Evolutionary conservation across 768 basidiomycete species (phyloP), one percentile per base, ranked within the genome.

Genomic region (Macrolepiota albuminosa): DNA sequence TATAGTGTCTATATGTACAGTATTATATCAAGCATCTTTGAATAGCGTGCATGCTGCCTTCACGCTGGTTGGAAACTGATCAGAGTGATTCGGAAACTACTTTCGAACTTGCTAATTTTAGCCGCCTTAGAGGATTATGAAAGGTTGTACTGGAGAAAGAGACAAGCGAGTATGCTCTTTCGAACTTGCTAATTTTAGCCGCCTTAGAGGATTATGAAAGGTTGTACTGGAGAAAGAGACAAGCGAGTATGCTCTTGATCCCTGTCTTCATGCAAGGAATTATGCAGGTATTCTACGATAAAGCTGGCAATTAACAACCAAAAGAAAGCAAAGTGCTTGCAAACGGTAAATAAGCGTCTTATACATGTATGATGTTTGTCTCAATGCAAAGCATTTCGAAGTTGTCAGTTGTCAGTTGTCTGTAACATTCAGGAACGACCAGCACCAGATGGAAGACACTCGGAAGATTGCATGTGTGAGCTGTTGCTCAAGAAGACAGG

Each of bases 381-480:
- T 13, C 16, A 33, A 34, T 37, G n/a, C 43, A 29, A 37, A 29
- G 6, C 14, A 46, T 39, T 33, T 13, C 13, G 29, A 43, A 26
- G 26, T 29, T n/a, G 5, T 49, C 31, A 48, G 26, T 37, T 26
- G 16, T 39, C 11, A 8, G 56, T 34, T 13, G 55, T 14, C 11
- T 29, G 34, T 2, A 18, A 45, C 2, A 29, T 11, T 48, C 62
- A 39, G 39, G 39, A 39, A 39, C 54, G 62, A 75, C 75, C 75
- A 60, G 71, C 72, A 63, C 75, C 72, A 64, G 76, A 78, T n/a
- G 73, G 73, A 47, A 76, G 68, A 60, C 72, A 75, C 75, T 77
- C 3, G 31, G 31, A 18, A 52, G 21, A 24, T n/a, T 37, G 10
- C 33, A 50, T 50, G 37, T 49, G 31, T 34, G 39, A 48, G 43